phyloP scores from a whole-genome alignment of 352 stramenopile species.

The Hyphochytrium catenoides region DNA sequence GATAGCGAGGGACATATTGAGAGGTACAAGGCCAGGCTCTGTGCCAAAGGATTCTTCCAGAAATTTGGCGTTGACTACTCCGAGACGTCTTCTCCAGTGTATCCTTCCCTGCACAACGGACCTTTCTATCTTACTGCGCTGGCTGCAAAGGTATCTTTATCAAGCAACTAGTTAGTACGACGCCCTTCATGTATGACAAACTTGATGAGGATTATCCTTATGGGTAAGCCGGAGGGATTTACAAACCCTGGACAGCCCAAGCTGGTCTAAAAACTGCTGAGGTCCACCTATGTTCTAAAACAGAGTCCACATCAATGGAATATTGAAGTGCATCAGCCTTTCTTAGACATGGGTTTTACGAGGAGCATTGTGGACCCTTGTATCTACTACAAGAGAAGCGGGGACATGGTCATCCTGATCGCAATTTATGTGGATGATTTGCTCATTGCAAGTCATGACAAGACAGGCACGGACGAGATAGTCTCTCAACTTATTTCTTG shows the following conservation, averaged over 20 bases:
- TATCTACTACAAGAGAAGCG: not conserved
- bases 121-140: no score
- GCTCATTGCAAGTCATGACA: no score
- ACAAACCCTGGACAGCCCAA: no score
- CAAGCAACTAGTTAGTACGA: slow-evolving; percentile 3
- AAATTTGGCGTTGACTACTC: slow-evolving; percentile 8
- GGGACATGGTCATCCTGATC: slow-evolving; percentile 3
- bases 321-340: slow-evolving; percentile 2
- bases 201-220: not conserved
- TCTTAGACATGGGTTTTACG: slow-evolving; percentile 5
- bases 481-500: no score
- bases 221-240: slow-evolving; percentile 1
- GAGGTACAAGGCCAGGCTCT: slow-evolving; percentile 8
- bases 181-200: slow-evolving; percentile 1
- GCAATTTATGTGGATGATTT: slow-evolving; percentile 12
- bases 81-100: slow-evolving; percentile 8
- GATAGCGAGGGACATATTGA: slow-evolving; percentile 4
- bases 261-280: slow-evolving; percentile 1
- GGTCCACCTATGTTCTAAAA: slow-evolving; percentile 7
- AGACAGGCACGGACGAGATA: no score
- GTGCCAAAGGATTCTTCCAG: slow-evolving; percentile 9
- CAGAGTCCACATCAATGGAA: slow-evolving; percentile 5
- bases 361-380: slow-evolving; percentile 8
- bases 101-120: slow-evolving; percentile 5
- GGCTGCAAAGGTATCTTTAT: not conserved